phyloP scores from a whole-genome alignment of 116 monocot genomes.

The Phalaenopsis hybrid region DNA sequence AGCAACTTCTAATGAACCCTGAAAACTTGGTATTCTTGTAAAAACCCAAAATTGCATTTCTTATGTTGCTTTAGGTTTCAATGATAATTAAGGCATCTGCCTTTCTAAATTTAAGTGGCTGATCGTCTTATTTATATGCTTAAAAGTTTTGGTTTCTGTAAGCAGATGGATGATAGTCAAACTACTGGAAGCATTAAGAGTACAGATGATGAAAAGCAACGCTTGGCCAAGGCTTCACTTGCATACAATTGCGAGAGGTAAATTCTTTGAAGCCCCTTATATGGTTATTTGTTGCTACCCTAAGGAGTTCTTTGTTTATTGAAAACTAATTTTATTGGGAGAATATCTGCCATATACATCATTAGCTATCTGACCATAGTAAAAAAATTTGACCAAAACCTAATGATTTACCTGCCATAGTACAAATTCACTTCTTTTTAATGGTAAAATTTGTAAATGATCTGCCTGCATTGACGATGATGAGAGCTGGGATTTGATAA shows the following conservation, averaged over 20 bases:
- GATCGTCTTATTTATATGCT: neutral
- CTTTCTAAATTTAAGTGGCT: neutral
- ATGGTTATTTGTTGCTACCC: neutral
- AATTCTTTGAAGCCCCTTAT: neutral
- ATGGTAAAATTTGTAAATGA: too few species aligned
- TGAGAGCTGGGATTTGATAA: too few species aligned
- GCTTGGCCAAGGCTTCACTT: slow-evolving; percentile 75
- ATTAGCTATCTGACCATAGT: too few species aligned
- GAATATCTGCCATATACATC: too few species aligned
- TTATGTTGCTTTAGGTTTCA: neutral
- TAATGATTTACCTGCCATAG: too few species aligned
- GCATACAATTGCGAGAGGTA: slow-evolving; percentile 95
- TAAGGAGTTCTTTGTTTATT: neutral
- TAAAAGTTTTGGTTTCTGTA: neutral
- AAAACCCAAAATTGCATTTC: too few species aligned
- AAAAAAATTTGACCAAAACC: too few species aligned
- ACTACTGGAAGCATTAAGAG: slow-evolving; percentile 89
- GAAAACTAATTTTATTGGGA: neutral
- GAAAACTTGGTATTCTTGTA: neutral
- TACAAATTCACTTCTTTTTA: too few species aligned
- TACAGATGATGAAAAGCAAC: slow-evolving; percentile 67
- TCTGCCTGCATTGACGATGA: too few species aligned
- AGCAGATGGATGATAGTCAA: slow-evolving; percentile 81
- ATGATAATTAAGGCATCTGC: neutral
- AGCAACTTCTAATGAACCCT: neutral